A percentile compares a stretch with the other conserved stretches of the same genome.
Evolutionary conservation across 495 filamentous ascomycete species (phyloP).

Genomic region (Xylaria scruposa): DNA sequence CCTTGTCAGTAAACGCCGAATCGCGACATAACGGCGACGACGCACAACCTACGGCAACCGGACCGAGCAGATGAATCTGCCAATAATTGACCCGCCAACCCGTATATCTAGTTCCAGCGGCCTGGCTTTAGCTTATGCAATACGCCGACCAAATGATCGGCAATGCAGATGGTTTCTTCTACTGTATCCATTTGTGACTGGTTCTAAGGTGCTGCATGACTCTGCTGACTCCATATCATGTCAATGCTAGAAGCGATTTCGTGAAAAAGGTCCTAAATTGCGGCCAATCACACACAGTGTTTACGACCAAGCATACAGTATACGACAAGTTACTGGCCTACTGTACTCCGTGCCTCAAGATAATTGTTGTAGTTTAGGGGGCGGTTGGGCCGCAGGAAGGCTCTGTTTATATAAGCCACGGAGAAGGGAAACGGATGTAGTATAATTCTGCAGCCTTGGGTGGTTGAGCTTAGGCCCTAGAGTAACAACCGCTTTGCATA

Average conservation of each 20-base stretch:
- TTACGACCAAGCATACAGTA: neutral
- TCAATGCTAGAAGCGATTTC: neutral
- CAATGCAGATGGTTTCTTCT: constrained; percentile 9
- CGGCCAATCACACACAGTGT: constrained; percentile 8
- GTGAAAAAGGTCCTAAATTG: constrained; percentile 12
- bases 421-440: neutral
- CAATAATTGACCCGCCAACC: neutral
- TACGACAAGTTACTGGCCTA: neutral
- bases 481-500: constrained; percentile 1
- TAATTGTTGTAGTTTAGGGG: neutral
- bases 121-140: neutral
- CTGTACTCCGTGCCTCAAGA: neutral
- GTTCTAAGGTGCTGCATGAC: constrained; percentile 14
- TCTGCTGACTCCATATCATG: constrained; percentile 21
- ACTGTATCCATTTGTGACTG: constrained; percentile 14
- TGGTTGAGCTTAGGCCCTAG: neutral
- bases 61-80: neutral
- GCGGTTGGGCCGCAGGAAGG: neutral
- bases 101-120: neutral
- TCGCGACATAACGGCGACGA: neutral
- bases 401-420: neutral
- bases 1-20: neutral
- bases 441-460: neutral
- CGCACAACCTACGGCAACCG: neutral
- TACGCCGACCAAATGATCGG: constrained; percentile 9